phyloP scores from a whole-genome alignment of 2,329 filamentous ascomycete genomes.

The Podosphaera fusca region DNA sequence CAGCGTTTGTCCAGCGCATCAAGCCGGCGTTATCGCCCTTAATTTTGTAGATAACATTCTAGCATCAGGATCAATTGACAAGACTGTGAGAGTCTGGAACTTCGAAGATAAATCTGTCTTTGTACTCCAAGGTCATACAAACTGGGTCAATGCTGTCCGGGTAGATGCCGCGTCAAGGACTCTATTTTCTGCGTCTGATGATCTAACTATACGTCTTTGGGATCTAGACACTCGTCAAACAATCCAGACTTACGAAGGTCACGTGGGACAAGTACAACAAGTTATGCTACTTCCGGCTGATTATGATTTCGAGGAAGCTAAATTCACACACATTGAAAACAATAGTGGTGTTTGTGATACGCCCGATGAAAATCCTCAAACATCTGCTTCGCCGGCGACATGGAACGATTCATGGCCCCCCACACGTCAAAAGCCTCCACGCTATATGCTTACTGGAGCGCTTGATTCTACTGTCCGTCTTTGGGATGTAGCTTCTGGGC shows the following conservation, averaged over 20 bases:
- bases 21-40: constrained; percentile 61
- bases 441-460: constrained; percentile 82
- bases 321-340: constrained; percentile 29
- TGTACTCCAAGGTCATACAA: constrained; percentile 58
- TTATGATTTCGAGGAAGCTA: constrained; percentile 65
- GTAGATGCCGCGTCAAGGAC: constrained; percentile 66
- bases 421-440: constrained; percentile 48
- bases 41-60: constrained; percentile 71
- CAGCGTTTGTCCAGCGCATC: constrained; percentile 58
- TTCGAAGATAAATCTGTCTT: constrained; percentile 66
- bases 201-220: constrained; percentile 79
- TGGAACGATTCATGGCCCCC: constrained; percentile 31
- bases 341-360: constrained; percentile 10
- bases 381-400: constrained; percentile 2
- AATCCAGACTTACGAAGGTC: constrained; percentile 59
- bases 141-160: constrained; percentile 94
- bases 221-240: constrained; percentile 67
- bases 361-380: constrained; percentile 3
- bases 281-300: constrained; percentile 64
- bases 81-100: constrained; percentile 80
- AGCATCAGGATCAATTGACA: constrained; percentile 74
- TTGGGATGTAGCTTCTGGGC: constrained; percentile 69
- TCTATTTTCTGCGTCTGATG: constrained; percentile 80
- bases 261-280: constrained; percentile 90
- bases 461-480: constrained; percentile 79